Conservation (phyloP, 257 asterid species). For the Fraxinus quadrangulata region DNA sequence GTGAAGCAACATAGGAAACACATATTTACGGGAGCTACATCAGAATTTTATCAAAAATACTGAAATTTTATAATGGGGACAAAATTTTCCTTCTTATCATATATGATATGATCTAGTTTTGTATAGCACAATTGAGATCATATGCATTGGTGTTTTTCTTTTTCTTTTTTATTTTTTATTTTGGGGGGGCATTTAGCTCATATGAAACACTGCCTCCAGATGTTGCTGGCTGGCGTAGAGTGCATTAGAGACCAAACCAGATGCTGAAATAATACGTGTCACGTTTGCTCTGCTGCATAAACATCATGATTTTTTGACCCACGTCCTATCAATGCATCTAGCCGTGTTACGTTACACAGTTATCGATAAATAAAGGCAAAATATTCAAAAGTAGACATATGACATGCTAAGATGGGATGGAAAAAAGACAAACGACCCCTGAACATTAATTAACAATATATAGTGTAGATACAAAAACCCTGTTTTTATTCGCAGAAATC, state of each 20-base stretch:
- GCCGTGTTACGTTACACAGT: slow-evolving; percentile 12
- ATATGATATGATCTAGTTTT: neutral
- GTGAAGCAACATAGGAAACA: neutral
- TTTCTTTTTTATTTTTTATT: too few species aligned
- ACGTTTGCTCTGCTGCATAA: slow-evolving; percentile 52
- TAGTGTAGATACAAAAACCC: neutral
- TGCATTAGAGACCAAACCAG: slow-evolving; percentile 61
- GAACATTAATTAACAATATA: neutral
- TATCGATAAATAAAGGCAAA: slow-evolving; percentile 1
- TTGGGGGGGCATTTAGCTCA: slow-evolving; percentile 23
- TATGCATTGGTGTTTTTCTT: neutral
- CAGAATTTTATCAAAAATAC: neutral
- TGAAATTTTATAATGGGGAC: neutral
- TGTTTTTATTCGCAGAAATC: neutral
- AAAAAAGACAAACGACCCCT: neutral
- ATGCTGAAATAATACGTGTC: slow-evolving; percentile 63
- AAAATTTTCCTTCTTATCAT: neutral
- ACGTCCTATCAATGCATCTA: slow-evolving; percentile 46
- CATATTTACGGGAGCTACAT: neutral
- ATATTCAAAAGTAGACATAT: neutral
- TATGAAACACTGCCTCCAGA: slow-evolving; percentile 59
- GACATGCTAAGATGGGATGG: neutral
- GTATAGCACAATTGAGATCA: neutral
- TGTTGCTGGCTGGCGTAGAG: slow-evolving; percentile 62
- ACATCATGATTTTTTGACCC: slow-evolving; percentile 52